Conservation (phyloP, 202 grass and related monocot genomes). For the Musa balbisiana region DNA sequence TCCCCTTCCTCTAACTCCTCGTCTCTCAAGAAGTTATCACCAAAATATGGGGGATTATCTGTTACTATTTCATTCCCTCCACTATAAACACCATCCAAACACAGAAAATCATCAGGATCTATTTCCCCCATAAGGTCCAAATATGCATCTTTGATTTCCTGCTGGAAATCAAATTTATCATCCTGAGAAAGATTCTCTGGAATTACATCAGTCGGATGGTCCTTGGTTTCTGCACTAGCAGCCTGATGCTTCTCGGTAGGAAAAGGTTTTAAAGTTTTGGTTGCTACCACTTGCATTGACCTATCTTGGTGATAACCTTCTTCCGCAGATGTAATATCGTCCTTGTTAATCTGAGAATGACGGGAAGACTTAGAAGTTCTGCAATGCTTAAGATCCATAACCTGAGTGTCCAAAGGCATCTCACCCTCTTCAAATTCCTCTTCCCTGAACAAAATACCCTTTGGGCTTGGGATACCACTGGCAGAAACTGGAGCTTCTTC, state of each 20-base stretch:
- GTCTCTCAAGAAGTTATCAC: neutral
- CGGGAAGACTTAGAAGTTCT: constrained; percentile 18
- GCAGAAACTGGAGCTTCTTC: constrained; percentile 14
- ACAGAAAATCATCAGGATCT: constrained; percentile 61
- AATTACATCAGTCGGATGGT: neutral
- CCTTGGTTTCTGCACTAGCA: constrained; percentile 3
- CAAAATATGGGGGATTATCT: constrained; percentile 8
- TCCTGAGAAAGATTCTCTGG: constrained; percentile 6
- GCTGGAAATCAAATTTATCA: constrained; percentile 44
- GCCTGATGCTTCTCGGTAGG: neutral
- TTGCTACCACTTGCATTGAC: neutral
- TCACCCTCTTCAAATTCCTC: constrained; percentile 95
- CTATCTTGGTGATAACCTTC: neutral
- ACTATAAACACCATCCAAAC: constrained; percentile 40
- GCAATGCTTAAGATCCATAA: constrained; percentile 54
- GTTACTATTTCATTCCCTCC: constrained; percentile 18
- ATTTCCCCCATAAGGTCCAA: constrained; percentile 59
- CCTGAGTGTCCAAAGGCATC: constrained; percentile 40
- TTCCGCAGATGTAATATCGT: neutral
- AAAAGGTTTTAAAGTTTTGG: neutral
- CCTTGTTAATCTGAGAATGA: constrained; percentile 4
- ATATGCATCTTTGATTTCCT: constrained; percentile 50
- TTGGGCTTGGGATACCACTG: constrained; percentile 17
- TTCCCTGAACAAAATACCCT: constrained; percentile 55
- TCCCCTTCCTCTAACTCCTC: constrained; percentile 76